These are phyloP conservation scores for Phaffia rhodozyma DNA, from an alignment of 1,284 basidiomycete species.

Conservation along the genomic window DNA sequence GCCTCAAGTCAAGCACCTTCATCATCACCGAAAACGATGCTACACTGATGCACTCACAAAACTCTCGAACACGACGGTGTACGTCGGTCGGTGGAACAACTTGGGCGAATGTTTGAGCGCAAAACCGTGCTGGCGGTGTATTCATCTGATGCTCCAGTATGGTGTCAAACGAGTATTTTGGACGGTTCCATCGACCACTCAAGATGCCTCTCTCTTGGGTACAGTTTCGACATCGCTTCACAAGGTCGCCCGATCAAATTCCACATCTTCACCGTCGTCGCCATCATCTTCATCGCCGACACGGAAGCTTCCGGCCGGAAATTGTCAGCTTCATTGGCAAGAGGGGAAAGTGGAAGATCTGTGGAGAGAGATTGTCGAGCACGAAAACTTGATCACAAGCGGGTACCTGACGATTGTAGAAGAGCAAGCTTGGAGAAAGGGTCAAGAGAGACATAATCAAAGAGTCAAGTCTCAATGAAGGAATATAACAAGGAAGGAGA, in stretches of 20 bases:
- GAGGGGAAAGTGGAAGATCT: conserved; percentile 7
- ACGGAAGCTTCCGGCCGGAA: neutral
- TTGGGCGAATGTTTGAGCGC: neutral
- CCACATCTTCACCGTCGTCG: neutral
- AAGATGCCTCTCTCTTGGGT: too few relatives aligned
- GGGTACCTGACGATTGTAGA: conserved; percentile 6
- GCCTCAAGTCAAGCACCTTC: neutral
- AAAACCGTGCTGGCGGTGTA: conserved; percentile 15
- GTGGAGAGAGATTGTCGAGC: conserved; percentile 5
- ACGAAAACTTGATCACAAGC: neutral
- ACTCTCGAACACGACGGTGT: neutral
- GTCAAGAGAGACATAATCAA: neutral
- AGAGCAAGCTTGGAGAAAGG: neutral
- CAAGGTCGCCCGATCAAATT: neutral
- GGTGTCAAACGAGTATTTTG: neutral
- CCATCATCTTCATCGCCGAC: neutral
- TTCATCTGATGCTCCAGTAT: conserved; percentile 3
- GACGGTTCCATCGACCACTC: neutral
- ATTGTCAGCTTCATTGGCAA: neutral
- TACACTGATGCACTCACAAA: neutral
- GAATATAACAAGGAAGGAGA: too few relatives aligned
- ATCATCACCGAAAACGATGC: conserved; percentile 34
- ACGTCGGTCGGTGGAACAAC: conserved; percentile 9
- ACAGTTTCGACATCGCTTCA: neutral
- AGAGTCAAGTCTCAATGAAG: too few relatives aligned